Base-by-base conservation (phyloP, 2,329 filamentous ascomycete genomes). In the Ascochyta rabiei region DNA sequence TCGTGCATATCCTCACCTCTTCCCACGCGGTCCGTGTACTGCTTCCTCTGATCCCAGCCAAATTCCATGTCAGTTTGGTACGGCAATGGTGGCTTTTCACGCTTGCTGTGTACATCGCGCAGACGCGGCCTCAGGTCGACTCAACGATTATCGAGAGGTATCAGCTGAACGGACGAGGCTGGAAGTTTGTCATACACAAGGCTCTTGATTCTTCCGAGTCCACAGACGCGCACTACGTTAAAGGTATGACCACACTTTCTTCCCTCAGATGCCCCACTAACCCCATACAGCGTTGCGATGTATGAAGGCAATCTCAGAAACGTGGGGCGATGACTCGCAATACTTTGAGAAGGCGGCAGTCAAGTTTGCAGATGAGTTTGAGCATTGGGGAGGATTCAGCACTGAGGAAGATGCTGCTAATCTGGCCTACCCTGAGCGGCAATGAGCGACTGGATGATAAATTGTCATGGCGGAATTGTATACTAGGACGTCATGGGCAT, bases 71-170 rank as follows among this genome's bases (percentile, higher is more conserved):
- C 40, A 79, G 79, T 19, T 78, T 99, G 4, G 81, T 98, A 8
- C 82, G 89, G 34, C 87, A 96, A 72, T 98, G 95, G 92, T 96
- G 91, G 90, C 78, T 99, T 5, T 83, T 96, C 37, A 86, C 89
- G 0, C 74, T 97, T 37, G 84, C 86, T 0, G 84, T 93, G 10
- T 98, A 95, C 70, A 85, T 96, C 48, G 78, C 86, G 2, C 88
- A 90, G 67, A 77, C 89, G 23, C 83, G 93, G 18, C 95, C 93
- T 0, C 78, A 81, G 53, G 85, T 96, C 52, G 83, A 89, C 49
- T 77, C 84, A n/a, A 83, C 83, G 21, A n/a, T 53, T 24, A 82
- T 95, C 53, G 79, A 81, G 5, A 72, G 80, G 0, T 80, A 82
- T 37, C 85, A 91, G 39, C 66, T 86, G n/a, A 81, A 84, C 34